Percentiles rank a stretch among this genome's conserved stretches.
Conservation (phyloP, 1,284 basidiomycete species). For the Gomphus bonarii region DNA sequence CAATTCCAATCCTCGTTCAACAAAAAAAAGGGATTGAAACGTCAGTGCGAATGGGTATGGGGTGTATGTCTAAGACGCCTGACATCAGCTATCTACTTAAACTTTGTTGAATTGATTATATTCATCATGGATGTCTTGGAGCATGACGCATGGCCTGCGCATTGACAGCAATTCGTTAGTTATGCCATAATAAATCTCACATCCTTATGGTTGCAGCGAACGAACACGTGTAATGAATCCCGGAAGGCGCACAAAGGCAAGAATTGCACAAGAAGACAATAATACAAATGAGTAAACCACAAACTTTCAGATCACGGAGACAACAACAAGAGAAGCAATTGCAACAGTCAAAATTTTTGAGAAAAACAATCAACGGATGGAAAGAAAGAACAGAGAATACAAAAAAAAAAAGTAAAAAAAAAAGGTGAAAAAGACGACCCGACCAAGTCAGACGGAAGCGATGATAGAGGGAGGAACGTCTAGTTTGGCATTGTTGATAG, state of each 20-base stretch:
- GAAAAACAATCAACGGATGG: background rate
- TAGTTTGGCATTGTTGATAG: conserved; percentile 4
- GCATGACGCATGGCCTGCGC: too few relatives aligned
- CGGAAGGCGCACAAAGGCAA: background rate
- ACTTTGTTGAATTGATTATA: too few relatives aligned
- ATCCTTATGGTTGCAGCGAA: background rate
- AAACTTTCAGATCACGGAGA: background rate
- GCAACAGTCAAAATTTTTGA: background rate
- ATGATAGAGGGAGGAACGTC: conserved; percentile 7
- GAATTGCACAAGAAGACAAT: background rate
- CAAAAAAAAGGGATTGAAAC: too few relatives aligned
- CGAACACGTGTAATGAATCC: background rate
- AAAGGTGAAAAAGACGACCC: background rate
- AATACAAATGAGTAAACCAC: background rate
- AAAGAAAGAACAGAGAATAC: background rate
- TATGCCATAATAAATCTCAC: background rate
- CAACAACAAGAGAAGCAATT: background rate
- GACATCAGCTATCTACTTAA: too few relatives aligned
- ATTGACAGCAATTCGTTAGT: too few relatives aligned
- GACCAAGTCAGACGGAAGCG: conserved; percentile 6
- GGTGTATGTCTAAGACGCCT: too few relatives aligned
- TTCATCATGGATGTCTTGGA: too few relatives aligned
- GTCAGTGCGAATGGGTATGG: too few relatives aligned
- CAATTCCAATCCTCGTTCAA: too few relatives aligned
- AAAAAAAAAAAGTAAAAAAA: background rate